Base-by-base conservation (phyloP, 2,329 filamentous ascomycete species). In the Monosporascus ibericus region DNA sequence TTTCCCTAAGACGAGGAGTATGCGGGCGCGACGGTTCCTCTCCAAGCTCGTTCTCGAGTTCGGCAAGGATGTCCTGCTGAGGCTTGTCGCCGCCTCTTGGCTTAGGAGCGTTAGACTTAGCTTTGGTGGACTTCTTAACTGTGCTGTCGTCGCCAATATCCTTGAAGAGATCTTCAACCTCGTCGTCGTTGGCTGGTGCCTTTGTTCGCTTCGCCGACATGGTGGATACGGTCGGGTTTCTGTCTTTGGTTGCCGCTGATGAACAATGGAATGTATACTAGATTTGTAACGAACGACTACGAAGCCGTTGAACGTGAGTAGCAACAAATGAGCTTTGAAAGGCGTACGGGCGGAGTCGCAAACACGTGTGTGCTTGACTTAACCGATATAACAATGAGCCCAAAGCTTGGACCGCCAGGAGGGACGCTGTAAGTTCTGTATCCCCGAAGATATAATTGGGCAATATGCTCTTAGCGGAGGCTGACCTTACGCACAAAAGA, bases 1-100 rank as follows among this genome's bases (percentile, higher is more conserved):
- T 70, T 55, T 79, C 82, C 60, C 82, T 80, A 66, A 84, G 69
- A 60, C 89, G 87, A 39, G 92, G 94, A 1, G 92, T 97, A 63
- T 89, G 86, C 17, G 92, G 89, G 47, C 92, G 85, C 58, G 85
- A 85, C 56, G 88, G 80, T 65, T 86, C 77, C 68, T 88, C 84
- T 50, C 82, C 89, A 44, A 95, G 82, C 66, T 82, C 72, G 61
- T 86, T 85, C 68, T 95, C 90, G 55, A 97, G 82, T 63, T 96
- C 92, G 56, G 91, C 91, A 39, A 97, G 80, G 53, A 92, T 84
- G 67, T 96, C 91, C 61, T 89, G 80, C 63, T 86, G 79, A 61
- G 64, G 60, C 58, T 73, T 65, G 37, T 61, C 65, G 22, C 24
- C 17, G 27, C 61, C 61, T 52, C 66, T 66, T 49, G 72, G 64